A percentile compares a stretch with the other conserved stretches of the same genome.
phyloP scores from a whole-genome alignment of 1,284 basidiomycete species.

The Ceratorhiza oryzae-sativae region DNA sequence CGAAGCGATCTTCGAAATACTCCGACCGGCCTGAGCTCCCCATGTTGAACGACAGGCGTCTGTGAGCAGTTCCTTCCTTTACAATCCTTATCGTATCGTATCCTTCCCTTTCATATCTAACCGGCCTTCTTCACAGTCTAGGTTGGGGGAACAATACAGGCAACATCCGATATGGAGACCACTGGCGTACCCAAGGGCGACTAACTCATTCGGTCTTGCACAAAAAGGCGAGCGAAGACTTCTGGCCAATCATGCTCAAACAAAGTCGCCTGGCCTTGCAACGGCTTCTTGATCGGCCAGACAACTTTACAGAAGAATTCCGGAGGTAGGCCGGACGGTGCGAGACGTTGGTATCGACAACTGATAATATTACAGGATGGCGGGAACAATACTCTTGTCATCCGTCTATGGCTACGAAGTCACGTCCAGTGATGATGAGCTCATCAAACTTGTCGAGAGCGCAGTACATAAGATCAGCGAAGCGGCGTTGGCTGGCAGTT shows the following conservation, averaged over 20 bases:
- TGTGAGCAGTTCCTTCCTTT: conserved; percentile 1
- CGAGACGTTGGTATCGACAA: not conserved
- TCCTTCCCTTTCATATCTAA: not conserved
- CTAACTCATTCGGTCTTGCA: conserved; percentile 9
- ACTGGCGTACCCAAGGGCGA: conserved; percentile 19
- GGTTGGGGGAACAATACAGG: conserved; percentile 24
- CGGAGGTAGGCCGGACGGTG: not conserved
- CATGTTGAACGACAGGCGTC: conserved; percentile 6
- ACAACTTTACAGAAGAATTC: conserved; percentile 27
- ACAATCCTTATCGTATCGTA: not conserved
- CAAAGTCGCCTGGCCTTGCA: conserved; percentile 10
- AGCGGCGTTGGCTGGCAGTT: conserved; percentile 20
- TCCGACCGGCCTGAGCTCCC: conserved; percentile 38
- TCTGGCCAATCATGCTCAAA: conserved; percentile 24
- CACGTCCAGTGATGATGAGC: not conserved
- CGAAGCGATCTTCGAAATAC: conserved; percentile 39
- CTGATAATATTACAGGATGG: not conserved
- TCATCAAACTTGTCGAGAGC: conserved; percentile 17
- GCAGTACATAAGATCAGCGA: conserved; percentile 5
- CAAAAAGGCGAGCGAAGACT: conserved; percentile 28
- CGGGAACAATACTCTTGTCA: conserved; percentile 10
- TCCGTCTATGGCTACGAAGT: conserved; percentile 31
- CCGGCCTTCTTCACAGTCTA: not conserved
- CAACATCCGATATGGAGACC: conserved; percentile 7
- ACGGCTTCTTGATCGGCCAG: conserved; percentile 13